Conservation (phyloP, 805 yeast species). For the Metschnikowia lunata region DNA sequence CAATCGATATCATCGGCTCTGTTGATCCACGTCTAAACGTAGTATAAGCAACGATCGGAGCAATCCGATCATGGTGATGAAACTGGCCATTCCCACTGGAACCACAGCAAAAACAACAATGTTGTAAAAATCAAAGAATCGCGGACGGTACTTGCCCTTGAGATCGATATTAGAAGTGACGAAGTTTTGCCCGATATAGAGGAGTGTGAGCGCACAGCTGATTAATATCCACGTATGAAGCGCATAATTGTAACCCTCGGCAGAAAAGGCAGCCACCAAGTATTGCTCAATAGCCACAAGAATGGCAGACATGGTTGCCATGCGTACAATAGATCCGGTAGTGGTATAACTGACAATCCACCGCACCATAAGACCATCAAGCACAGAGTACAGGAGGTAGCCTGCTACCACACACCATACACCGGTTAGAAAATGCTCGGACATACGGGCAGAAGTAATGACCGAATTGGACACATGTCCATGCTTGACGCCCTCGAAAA, state of each 20-base stretch:
- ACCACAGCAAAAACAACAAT: constrained; percentile 95
- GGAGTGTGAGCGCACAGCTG: constrained; percentile 76
- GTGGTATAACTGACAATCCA: constrained; percentile 92
- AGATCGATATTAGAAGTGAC: constrained; percentile 71
- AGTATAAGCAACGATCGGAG: constrained; percentile 71
- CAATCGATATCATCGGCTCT: neutral
- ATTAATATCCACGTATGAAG: constrained; percentile 89
- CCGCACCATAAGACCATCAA: constrained; percentile 86
- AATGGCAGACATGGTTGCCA: constrained; percentile 75
- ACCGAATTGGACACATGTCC: constrained; percentile 14
- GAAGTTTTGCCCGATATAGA: constrained; percentile 82
- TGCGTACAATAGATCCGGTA: constrained; percentile 82
- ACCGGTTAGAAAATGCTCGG: constrained; percentile 78
- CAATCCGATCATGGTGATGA: constrained; percentile 83
- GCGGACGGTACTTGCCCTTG: constrained; percentile 41
- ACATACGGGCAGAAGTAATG: constrained; percentile 59
- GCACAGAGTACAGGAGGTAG: constrained; percentile 73
- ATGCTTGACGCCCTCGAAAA: constrained; percentile 19
- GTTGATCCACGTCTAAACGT: constrained; percentile 52
- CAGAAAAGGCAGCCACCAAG: constrained; percentile 55
- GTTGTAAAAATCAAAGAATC: constrained; percentile 82
- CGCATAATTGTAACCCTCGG: constrained; percentile 67
- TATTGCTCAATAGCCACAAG: constrained; percentile 67
- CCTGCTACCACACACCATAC: constrained; percentile 93
- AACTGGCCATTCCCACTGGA: constrained; percentile 95